Conservation (phyloP, 345 rosid genomes). For the Citrus sp. region DNA sequence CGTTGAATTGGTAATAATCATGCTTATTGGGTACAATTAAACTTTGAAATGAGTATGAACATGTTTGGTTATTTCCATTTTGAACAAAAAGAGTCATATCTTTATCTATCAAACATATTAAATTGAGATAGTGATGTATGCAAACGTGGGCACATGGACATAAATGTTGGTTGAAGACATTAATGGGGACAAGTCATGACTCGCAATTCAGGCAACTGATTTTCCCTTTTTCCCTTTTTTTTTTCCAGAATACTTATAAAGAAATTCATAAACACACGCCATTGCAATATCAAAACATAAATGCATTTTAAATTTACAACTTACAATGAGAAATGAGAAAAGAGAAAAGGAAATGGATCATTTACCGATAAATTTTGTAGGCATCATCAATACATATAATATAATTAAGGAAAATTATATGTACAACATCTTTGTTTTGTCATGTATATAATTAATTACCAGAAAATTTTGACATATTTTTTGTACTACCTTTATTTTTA, state of each 20-base stretch:
- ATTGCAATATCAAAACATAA: not conserved
- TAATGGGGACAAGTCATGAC: not conserved
- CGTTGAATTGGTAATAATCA: too few relatives aligned
- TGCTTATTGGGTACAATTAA: too few relatives aligned
- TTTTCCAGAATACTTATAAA: not conserved
- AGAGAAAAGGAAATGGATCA: too few relatives aligned
- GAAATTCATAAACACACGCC: not conserved
- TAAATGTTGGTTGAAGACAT: not conserved
- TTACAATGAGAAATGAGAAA: not conserved
- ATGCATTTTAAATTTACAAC: not conserved
- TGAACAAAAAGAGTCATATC: not conserved
- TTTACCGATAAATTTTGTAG: too few relatives aligned
- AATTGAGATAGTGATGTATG: not conserved
- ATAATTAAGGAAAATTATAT: too few relatives aligned
- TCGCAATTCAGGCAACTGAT: not conserved
- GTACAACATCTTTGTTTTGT: too few relatives aligned
- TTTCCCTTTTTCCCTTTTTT: too few relatives aligned
- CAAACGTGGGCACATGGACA: not conserved
- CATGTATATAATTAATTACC: rapidly evolving
- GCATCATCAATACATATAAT: too few relatives aligned
- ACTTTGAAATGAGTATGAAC: too few relatives aligned
- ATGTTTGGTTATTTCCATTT: not conserved
- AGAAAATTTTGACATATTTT: too few relatives aligned
- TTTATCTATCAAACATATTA: not conserved
- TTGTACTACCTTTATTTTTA: too few relatives aligned